These are phyloP conservation scores for Diaporthe vexans DNA, from an alignment of 2,329 filamentous ascomycete genomes.

Conservation along the genomic window DNA sequence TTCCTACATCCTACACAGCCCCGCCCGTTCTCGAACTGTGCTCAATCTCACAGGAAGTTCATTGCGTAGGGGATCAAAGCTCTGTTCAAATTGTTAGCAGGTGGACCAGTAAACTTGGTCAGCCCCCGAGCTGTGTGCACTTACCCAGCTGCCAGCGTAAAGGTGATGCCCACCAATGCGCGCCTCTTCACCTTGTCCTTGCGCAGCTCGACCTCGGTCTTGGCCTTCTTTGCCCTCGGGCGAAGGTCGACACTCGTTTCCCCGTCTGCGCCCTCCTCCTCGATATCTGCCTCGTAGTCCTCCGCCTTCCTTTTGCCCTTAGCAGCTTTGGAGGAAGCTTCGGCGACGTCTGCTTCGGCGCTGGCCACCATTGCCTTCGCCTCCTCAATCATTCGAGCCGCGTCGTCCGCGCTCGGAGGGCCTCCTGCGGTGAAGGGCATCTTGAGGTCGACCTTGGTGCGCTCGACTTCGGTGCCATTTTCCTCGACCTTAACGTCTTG, in stretches of 20 bases:
- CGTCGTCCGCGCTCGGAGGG: conserved; percentile 81
- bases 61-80: conserved; percentile 67
- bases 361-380: conserved; percentile 73
- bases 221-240: conserved; percentile 79
- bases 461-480: conserved; percentile 75
- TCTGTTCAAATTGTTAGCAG: conserved; percentile 47
- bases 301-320: conserved; percentile 81
- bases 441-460: conserved; percentile 82
- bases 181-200: conserved; percentile 90
- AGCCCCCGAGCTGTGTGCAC: conserved; percentile 55
- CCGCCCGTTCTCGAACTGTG: neutral
- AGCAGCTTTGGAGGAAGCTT: conserved; percentile 50
- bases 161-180: conserved; percentile 87
- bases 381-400: conserved; percentile 85
- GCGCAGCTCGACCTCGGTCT: conserved; percentile 84
- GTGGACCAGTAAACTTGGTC: neutral
- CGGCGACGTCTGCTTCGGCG: conserved; percentile 43
- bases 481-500: conserved; percentile 69
- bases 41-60: conserved; percentile 60
- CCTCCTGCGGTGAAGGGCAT: conserved; percentile 76
- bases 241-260: conserved; percentile 55
- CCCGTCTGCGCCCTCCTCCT: conserved; percentile 52
- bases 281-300: conserved; percentile 76
- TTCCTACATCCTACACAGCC: neutral
- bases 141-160: conserved; percentile 91